Evolutionary conservation across 345 rosid genomes (phyloP).

Genomic region (Pelargonium nanum): DNA sequence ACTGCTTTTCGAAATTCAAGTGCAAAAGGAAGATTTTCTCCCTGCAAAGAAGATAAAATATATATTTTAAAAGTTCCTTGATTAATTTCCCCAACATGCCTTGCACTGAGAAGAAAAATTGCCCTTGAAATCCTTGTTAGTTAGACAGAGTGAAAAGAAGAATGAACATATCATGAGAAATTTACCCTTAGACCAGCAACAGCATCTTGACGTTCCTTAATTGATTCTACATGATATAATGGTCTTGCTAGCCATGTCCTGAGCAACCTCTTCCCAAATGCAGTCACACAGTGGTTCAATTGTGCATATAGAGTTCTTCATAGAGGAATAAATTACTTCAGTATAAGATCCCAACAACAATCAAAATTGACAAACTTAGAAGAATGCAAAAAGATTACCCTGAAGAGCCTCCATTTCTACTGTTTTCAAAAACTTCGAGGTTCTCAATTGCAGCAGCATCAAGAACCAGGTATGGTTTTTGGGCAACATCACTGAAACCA

Average conservation of each 20-base stretch:
- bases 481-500: conserved; percentile 38
- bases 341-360: conserved; percentile 9
- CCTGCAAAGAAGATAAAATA: conserved; percentile 36
- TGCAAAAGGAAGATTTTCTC: conserved; percentile 45
- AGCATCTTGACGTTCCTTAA: conserved; percentile 94
- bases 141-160: too few species aligned
- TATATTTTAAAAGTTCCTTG: conserved; percentile 2
- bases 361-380: conserved; percentile 7
- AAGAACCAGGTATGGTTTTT: conserved; percentile 77
- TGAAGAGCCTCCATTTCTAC: conserved; percentile 64
- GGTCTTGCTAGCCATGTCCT: conserved; percentile 96
- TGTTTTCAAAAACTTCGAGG: conserved; percentile 97
- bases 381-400: conserved; percentile 42
- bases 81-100: not conserved
- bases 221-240: conserved; percentile 45
- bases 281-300: conserved; percentile 88
- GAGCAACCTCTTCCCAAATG: conserved; percentile 83
- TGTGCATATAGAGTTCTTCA: conserved; percentile 80
- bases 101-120: not conserved
- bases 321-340: conserved; percentile 14
- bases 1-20: conserved; percentile 69
- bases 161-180: conserved; percentile 9
- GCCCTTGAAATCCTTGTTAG: too few species aligned
- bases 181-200: conserved; percentile 68
- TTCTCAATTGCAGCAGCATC: conserved; percentile 96